phyloP scores from a whole-genome alignment of 768 basidiomycete species.

The Ramaria rubella region DNA sequence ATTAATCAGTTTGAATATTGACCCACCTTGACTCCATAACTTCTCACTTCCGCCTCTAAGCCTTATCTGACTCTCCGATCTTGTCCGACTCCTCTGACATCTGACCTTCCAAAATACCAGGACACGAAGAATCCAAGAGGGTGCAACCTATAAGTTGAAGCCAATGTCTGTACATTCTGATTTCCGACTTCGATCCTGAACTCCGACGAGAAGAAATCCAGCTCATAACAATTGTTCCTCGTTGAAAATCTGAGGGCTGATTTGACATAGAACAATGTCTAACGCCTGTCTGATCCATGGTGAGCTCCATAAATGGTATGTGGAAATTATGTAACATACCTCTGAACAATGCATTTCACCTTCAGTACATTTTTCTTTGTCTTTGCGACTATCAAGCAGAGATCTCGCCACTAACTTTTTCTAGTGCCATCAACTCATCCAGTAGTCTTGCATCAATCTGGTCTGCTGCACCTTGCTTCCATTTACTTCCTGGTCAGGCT shows the following conservation, averaged over 20 bases:
- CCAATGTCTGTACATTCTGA: too few relatives aligned
- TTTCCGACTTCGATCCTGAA: too few relatives aligned
- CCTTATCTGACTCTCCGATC: too few relatives aligned
- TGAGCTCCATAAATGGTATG: background rate
- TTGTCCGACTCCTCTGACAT: too few relatives aligned
- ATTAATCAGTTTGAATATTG: too few relatives aligned
- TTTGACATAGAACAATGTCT: slow-evolving; percentile 63
- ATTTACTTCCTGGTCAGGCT: slow-evolving; percentile 55
- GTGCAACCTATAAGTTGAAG: too few relatives aligned
- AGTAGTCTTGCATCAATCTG: slow-evolving; percentile 84
- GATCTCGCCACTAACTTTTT: slow-evolving; percentile 82
- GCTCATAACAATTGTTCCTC: slow-evolving; percentile 93
- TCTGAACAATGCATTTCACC: slow-evolving; percentile 67
- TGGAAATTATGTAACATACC: slow-evolving; percentile 32
- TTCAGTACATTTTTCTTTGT: slow-evolving; percentile 50
- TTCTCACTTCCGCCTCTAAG: too few relatives aligned
- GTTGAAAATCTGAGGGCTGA: slow-evolving; percentile 65
- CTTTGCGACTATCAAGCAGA: slow-evolving; percentile 51
- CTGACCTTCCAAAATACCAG: too few relatives aligned
- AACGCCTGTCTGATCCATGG: slow-evolving; percentile 51
- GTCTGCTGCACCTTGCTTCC: slow-evolving; percentile 69
- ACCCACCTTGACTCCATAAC: too few relatives aligned
- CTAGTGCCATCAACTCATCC: slow-evolving; percentile 87
- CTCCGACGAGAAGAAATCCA: too few relatives aligned
- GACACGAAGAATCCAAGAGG: too few relatives aligned